A percentile compares a stretch with the other conserved stretches of the same genome.
Evolutionary conservation across 1,284 basidiomycete genomes (phyloP).

Genomic region (Melanopsichium pennsylvanicum): DNA sequence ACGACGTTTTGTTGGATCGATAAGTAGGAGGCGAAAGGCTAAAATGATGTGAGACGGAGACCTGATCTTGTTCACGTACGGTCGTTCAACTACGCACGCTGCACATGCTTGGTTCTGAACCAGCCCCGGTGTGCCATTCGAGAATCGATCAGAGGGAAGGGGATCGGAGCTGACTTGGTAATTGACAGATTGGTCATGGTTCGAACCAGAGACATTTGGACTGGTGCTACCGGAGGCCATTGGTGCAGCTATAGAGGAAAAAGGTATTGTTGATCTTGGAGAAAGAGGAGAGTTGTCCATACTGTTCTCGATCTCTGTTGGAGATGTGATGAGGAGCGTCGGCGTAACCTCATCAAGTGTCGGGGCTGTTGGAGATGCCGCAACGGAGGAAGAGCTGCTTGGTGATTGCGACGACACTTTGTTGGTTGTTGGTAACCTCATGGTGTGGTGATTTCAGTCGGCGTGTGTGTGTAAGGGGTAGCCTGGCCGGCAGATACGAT

Average conservation of each 20-base stretch:
- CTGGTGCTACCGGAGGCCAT: too few relatives aligned
- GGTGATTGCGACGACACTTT: neutral
- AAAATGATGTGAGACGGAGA: slow-evolving; percentile 22
- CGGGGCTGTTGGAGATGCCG: neutral
- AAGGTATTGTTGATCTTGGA: too few relatives aligned
- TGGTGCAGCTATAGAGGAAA: neutral
- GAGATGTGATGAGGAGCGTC: neutral
- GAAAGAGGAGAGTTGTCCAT: too few relatives aligned
- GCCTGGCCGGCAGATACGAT: too few relatives aligned
- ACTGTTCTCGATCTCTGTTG: neutral
- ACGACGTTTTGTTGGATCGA: slow-evolving; percentile 10
- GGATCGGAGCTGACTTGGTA: too few relatives aligned
- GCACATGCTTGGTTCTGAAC: too few relatives aligned
- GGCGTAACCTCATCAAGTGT: neutral
- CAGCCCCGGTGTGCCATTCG: too few relatives aligned
- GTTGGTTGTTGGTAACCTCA: neutral
- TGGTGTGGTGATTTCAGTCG: neutral
- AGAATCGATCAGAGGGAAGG: too few relatives aligned
- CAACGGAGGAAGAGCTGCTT: neutral
- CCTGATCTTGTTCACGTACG: slow-evolving; percentile 12
- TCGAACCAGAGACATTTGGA: too few relatives aligned
- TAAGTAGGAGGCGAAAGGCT: slow-evolving; percentile 18
- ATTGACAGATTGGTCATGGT: too few relatives aligned
- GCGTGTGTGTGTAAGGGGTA: too few relatives aligned
- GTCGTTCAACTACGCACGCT: slow-evolving; percentile 12